Conservation (phyloP, 2,329 filamentous ascomycete genomes). For the Nigrograna mackinnonii region DNA sequence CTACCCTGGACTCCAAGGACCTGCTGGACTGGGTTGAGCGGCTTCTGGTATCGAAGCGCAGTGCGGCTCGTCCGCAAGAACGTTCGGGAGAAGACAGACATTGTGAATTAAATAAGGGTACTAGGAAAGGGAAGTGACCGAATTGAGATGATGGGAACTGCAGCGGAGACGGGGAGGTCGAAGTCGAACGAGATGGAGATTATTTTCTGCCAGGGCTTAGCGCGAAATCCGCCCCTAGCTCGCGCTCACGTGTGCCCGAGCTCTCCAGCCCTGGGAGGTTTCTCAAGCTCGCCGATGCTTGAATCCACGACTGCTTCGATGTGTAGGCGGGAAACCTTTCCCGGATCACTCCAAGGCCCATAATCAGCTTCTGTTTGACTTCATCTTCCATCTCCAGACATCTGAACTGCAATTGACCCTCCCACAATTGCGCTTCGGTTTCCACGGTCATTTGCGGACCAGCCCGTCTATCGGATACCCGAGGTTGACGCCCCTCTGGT, state of each 20-base stretch:
- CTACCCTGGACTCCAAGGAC: conserved; percentile 66
- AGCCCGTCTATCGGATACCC: conserved; percentile 30
- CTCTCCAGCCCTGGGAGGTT: too few relatives aligned
- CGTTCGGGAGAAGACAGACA: conserved; percentile 81
- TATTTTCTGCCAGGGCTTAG: too few relatives aligned
- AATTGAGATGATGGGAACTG: neutral
- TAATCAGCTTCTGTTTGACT: neutral
- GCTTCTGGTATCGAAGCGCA: conserved; percentile 67
- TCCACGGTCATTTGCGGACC: neutral
- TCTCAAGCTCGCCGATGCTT: neutral
- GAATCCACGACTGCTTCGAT: conserved; percentile 5
- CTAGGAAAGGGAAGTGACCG: conserved; percentile 23
- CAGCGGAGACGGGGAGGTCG: too few relatives aligned
- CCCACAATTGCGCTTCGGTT: neutral
- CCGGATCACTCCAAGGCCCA: conserved; percentile 3
- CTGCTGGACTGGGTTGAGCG: conserved; percentile 77
- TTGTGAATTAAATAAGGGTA: conserved; percentile 53
- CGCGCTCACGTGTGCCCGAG: too few relatives aligned
- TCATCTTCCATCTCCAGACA: neutral
- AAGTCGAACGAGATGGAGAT: too few relatives aligned
- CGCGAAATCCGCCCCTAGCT: too few relatives aligned
- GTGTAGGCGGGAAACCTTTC: conserved; percentile 8
- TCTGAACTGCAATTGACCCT: conserved; percentile 1
- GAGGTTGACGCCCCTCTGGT: conserved; percentile 33
- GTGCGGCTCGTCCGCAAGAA: conserved; percentile 81